phyloP scores from a whole-genome alignment of 352 stramenopile genomes.

The Globisporangium viniferum region DNA sequence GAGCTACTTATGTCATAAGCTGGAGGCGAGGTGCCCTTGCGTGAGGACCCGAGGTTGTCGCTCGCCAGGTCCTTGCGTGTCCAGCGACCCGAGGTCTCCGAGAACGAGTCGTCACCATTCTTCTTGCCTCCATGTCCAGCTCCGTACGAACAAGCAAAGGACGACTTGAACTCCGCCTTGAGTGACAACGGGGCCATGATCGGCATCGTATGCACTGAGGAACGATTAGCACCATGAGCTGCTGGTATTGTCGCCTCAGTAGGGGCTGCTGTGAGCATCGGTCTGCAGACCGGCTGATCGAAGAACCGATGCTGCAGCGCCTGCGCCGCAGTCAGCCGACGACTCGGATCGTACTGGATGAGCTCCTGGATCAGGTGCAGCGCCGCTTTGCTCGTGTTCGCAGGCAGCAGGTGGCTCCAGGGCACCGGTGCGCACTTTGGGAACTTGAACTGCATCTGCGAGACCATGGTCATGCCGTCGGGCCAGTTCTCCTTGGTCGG shows the following conservation, averaged over 20 bases:
- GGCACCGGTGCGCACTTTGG: constrained; percentile 80
- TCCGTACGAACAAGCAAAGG: not conserved
- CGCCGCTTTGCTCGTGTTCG: constrained; percentile 54
- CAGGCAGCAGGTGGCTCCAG: constrained; percentile 69
- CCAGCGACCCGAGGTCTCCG: constrained; percentile 10
- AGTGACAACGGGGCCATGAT: constrained; percentile 8
- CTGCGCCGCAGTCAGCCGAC: constrained; percentile 84
- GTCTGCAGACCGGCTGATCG: constrained; percentile 48
- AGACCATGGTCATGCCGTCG: constrained; percentile 85
- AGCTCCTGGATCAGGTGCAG: constrained; percentile 88
- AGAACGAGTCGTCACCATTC: not conserved
- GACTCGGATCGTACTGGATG: constrained; percentile 90
- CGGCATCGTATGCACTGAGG: not conserved
- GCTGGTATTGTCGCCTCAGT: not conserved
- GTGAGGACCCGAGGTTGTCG: constrained; percentile 10
- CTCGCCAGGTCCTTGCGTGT: constrained; percentile 13
- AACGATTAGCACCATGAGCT: not conserved
- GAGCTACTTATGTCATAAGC: not conserved
- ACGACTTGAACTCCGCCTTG: constrained; percentile 33
- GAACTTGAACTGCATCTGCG: constrained; percentile 91
- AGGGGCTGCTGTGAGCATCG: constrained; percentile 24
- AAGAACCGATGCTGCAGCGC: constrained; percentile 95
- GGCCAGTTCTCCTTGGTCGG: constrained; percentile 89
- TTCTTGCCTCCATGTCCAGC: constrained; percentile 11
- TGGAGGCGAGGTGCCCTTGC: constrained; percentile 13